Evolutionary conservation across 768 basidiomycete genomes (phyloP), one percentile per base, ranked within the genome.

Genomic region (Royoungia palumana): DNA sequence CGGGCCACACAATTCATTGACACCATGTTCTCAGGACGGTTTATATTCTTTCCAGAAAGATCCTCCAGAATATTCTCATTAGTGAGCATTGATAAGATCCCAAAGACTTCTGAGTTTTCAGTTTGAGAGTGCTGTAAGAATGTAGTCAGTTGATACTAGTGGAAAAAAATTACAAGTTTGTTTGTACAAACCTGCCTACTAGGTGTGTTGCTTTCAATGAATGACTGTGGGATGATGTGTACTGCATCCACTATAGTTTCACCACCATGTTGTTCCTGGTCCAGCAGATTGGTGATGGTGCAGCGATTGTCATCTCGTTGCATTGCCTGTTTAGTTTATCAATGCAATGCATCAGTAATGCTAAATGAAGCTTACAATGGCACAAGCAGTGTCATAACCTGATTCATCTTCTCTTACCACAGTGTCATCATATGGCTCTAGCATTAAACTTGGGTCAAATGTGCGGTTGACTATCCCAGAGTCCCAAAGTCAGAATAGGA

Each of bases 1-100:
- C 41, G 53, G 20, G 4, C 28, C 1, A 0, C 0, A 4, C 1
- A 2, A 11, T 47, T 36, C 20, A 42, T 5, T 3, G 22, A 41
- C 9, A 51, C 0, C 7, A 51, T 47, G 11, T 51, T 47, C 24
- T 51, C 41, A 2, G 17, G 46, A 11, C 17, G 41, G 19, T 51
- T 21, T 7, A 51, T 37, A 11, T 6, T 0, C 6, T 51, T 3
- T 0, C 46, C 41, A 0, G 46, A 22, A 6, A 47, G 22, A 1
- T 47, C 35, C 3, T 32, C 2, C 6, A 32, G 4, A 14, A 41
- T 36, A 1, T 0, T 6, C 0, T 5, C 5, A 1, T 36, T 1
- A 5, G 14, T 6, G 11, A 51, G 41, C 27, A 36, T 41, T 1
- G 40, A 35, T 2, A n/a, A n/a, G n/a, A n/a, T n/a, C n/a, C n/a